Base-by-base conservation (phyloP, 2,329 filamentous ascomycete genomes). In the Colletotrichum sidae region DNA sequence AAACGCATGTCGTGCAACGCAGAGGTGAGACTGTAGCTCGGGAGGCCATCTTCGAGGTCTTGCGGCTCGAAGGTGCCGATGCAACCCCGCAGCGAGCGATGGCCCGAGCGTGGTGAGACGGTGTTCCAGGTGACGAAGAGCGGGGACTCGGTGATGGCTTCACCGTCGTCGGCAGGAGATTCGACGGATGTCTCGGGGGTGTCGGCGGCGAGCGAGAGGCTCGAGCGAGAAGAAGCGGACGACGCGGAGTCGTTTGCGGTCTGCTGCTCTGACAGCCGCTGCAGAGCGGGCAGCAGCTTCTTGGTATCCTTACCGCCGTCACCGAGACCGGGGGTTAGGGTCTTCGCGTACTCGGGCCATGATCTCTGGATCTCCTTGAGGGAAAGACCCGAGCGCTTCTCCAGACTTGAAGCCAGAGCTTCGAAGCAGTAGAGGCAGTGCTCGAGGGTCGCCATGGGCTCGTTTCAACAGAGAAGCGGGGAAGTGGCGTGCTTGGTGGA, bases 401-500 rank as follows among this genome's bases (percentile, higher is more conserved):
- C 87, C 70, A 97, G 92, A 67, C 89, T 87, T 58, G 94, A 91
- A 54, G 88, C 85, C 42, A 99, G 88, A 45, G 85, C 85, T 80
- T 99, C 96, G 83, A 99, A 98, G 83, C 94, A 97, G 79, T 90
- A 94, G 73, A 95, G 89, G 79, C 94, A 97, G 79, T 98, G 95
- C 65, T 90, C 90, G 72, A 87, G 80, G 62, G 91, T 91, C 53
- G 96, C 95, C 95, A 98, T 98, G 70, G 60, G 62, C 53, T 57
- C 66, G 60, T 66, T 63, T 63, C 52, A 44, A 62, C 34, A 13
- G 15, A 34, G 25, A 25, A 25, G 37, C 1, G 44, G 44, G 6
- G 46, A 17, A 9, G 54, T 55, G 39, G 41, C 46, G 47, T 57
- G 11, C 45, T 47, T 55, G 51, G 44, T 55, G 60, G 41, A 42